Percentiles rank a stretch among this genome's conserved stretches.
Evolutionary conservation across 2,329 filamentous ascomycete species (phyloP).

Genomic region (Trichoderma koningiopsis): DNA sequence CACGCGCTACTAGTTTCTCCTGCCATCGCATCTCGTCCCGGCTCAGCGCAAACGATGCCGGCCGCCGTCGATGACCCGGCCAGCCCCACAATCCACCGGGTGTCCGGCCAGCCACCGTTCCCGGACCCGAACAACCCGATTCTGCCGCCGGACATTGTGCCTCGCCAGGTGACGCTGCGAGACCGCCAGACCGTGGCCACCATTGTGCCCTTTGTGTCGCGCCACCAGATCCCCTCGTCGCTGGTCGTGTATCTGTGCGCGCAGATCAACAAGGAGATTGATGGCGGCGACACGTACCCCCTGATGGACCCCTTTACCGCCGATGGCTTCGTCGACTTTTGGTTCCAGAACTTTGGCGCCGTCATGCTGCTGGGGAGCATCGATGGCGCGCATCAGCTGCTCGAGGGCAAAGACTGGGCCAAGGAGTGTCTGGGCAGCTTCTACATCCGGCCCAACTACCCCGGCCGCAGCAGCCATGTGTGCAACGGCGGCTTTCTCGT

Average conservation of each 20-base stretch:
- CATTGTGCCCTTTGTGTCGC: constrained; percentile 78
- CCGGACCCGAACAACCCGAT: constrained; percentile 63
- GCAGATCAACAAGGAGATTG: constrained; percentile 86
- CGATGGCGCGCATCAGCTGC: constrained; percentile 59
- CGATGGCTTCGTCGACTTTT: constrained; percentile 78
- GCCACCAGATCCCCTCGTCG: constrained; percentile 72
- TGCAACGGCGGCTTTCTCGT: constrained; percentile 84
- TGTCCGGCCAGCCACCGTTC: constrained; percentile 66
- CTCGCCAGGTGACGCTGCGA: constrained; percentile 77
- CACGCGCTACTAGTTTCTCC: not conserved
- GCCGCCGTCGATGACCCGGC: constrained; percentile 78
- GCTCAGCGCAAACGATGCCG: constrained; percentile 58
- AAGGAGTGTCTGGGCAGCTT: constrained; percentile 85
- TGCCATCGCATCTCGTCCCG: not conserved
- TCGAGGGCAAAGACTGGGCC: constrained; percentile 71
- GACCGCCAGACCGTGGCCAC: constrained; percentile 84
- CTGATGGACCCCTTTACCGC: constrained; percentile 76
- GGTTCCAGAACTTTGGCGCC: constrained; percentile 88
- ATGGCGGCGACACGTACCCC: constrained; percentile 88
- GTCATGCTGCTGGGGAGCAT: constrained; percentile 84
- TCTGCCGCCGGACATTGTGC: constrained; percentile 68
- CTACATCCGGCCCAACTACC: constrained; percentile 93
- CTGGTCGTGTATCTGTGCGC: constrained; percentile 77
- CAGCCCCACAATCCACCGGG: constrained; percentile 68
- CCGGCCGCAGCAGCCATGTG: constrained; percentile 84